Percentiles rank a stretch among this genome's conserved stretches.
Conservation (phyloP, 2,329 filamentous ascomycete genomes). For the Didymosphaeria variabile region DNA sequence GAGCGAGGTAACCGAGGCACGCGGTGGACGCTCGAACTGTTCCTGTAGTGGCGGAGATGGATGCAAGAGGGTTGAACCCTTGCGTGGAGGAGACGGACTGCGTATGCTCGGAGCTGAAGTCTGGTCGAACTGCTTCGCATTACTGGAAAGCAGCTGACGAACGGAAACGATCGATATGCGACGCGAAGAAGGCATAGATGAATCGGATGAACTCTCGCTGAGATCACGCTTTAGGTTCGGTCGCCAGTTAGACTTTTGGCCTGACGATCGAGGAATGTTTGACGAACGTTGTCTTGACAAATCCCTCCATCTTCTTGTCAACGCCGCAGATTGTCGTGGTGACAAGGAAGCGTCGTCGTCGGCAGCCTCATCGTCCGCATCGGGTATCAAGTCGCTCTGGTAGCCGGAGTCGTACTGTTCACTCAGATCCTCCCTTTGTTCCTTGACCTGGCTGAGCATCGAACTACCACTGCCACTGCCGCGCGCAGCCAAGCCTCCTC, state of each 20-base stretch:
- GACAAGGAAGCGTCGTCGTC: slow-evolving; percentile 26
- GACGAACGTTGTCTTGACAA: slow-evolving; percentile 18
- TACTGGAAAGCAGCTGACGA: slow-evolving; percentile 15
- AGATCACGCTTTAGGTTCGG: slow-evolving; percentile 38
- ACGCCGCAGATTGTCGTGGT: slow-evolving; percentile 24
- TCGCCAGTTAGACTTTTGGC: slow-evolving; percentile 32
- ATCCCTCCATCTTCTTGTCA: slow-evolving; percentile 14
- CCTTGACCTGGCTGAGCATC: slow-evolving; percentile 11
- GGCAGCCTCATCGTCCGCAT: slow-evolving; percentile 28
- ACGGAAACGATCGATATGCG: slow-evolving; percentile 24
- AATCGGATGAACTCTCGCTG: slow-evolving; percentile 11
- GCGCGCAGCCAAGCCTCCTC: slow-evolving; percentile 39
- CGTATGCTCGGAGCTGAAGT: slow-evolving; percentile 21
- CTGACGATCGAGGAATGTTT: slow-evolving; percentile 23
- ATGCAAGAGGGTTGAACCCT: slow-evolving; percentile 33
- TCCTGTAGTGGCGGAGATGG: slow-evolving; percentile 29
- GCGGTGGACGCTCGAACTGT: not conserved
- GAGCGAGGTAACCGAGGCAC: not conserved
- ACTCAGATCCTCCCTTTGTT: slow-evolving; percentile 20
- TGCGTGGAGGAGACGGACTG: slow-evolving; percentile 16
- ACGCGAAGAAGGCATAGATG: slow-evolving; percentile 8
- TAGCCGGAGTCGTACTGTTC: slow-evolving; percentile 30
- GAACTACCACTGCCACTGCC: slow-evolving; percentile 28
- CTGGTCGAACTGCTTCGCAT: slow-evolving; percentile 14
- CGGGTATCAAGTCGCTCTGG: slow-evolving; percentile 27